Conservation (phyloP, 2,329 filamentous ascomycete species). For the Xylariomycetidae sp. region DNA sequence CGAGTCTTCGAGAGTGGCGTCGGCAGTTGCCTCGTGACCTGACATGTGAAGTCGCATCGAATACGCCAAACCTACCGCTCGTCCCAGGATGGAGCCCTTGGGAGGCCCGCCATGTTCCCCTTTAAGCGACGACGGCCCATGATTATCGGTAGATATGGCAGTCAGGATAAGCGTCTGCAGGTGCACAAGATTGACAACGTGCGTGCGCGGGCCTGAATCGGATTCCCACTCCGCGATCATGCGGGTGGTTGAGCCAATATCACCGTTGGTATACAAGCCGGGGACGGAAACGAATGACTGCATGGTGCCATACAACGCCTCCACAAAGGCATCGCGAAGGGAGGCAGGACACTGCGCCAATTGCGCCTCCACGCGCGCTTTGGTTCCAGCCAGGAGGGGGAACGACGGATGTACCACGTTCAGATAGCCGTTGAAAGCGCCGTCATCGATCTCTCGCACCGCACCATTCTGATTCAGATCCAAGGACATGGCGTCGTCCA, state of each 20-base stretch:
- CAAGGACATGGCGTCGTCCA: conserved; percentile 24
- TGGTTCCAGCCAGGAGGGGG: conserved; percentile 57
- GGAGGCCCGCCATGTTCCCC: conserved; percentile 39
- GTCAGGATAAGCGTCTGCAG: conserved; percentile 63
- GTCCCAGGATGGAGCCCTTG: conserved; percentile 52
- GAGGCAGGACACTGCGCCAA: conserved; percentile 49
- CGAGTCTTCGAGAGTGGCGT: conserved; percentile 49
- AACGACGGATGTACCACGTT: conserved; percentile 60
- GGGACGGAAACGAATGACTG: conserved; percentile 39
- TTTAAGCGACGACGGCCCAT: conserved; percentile 35
- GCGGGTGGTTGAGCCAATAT: conserved; percentile 38
- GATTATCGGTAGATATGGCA: conserved; percentile 58
- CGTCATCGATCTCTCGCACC: conserved; percentile 36
- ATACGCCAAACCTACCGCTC: conserved; percentile 60
- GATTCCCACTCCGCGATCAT: conserved; percentile 49
- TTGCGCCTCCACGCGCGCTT: conserved; percentile 47
- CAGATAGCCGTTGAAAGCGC: conserved; percentile 50
- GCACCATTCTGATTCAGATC: conserved; percentile 28
- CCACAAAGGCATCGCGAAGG: conserved; percentile 58
- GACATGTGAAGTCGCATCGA: conserved; percentile 54
- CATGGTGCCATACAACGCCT: conserved; percentile 55
- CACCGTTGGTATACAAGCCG: conserved; percentile 32
- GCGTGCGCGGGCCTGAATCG: conserved; percentile 30
- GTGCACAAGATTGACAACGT: conserved; percentile 47
- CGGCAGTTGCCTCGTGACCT: conserved; percentile 29